Evolutionary conservation across 805 yeast genomes (phyloP).

Genomic region (Scheffersomyces amazonensis): DNA sequence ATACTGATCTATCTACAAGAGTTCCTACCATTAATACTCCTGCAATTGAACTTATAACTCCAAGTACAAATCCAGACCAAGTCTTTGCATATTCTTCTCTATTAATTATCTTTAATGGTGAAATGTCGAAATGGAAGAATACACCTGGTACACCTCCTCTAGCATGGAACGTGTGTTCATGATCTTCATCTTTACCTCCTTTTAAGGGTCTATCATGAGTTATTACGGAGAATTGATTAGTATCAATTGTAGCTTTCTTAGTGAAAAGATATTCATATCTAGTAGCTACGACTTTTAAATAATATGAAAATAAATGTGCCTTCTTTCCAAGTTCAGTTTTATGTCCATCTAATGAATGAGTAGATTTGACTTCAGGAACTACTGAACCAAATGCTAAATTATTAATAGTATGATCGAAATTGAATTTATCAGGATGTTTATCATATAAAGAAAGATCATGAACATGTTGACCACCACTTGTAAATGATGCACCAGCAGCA

Average conservation of each 20-base stretch:
- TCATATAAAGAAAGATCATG: conserved; percentile 82
- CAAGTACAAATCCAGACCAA: conserved; percentile 79
- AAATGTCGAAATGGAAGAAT: conserved; percentile 83
- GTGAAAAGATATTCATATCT: conserved; percentile 69
- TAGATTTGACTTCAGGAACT: conserved; percentile 33
- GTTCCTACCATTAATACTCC: conserved; percentile 94
- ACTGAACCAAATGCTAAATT: conserved; percentile 77
- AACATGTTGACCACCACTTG: conserved; percentile 58
- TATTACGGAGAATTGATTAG: conserved; percentile 89
- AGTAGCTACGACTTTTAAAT: conserved; percentile 85
- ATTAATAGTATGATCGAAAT: conserved; percentile 74
- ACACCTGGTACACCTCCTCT: conserved; percentile 91
- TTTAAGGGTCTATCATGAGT: conserved; percentile 78
- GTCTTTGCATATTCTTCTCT: conserved; percentile 70
- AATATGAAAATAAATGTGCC: conserved; percentile 69
- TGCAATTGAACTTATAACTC: conserved; percentile 85
- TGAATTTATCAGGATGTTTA: conserved; percentile 53
- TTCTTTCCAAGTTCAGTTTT: conserved; percentile 43
- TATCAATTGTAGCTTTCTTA: conserved; percentile 48
- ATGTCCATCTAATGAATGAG: conserved; percentile 68
- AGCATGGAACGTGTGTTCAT: conserved; percentile 77
- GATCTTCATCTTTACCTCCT: conserved; percentile 92
- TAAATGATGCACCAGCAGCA: conserved; percentile 87
- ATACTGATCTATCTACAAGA: conserved; percentile 79
- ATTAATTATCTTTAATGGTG: conserved; percentile 89